phyloP scores from a whole-genome alignment of 306 rosid genomes.

The Luffa aegyptiaca region DNA sequence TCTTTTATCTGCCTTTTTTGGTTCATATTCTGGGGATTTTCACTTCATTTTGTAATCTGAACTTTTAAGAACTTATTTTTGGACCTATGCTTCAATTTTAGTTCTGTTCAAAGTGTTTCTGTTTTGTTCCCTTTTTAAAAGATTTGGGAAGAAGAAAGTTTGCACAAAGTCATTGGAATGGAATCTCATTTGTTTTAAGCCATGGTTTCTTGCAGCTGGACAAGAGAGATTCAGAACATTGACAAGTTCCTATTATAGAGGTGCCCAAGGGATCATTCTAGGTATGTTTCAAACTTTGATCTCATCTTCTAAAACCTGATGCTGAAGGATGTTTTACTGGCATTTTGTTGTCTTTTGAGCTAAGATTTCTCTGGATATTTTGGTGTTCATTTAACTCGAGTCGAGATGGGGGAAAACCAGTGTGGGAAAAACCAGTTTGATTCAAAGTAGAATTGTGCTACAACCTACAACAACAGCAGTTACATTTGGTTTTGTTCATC shows the following conservation, averaged over 20 bases:
- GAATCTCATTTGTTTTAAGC: not conserved
- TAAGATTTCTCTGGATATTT: not conserved
- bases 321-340: not conserved
- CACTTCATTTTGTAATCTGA: not conserved
- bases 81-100: not conserved
- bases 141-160: not conserved
- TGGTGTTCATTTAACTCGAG: not conserved
- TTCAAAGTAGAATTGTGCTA: not conserved
- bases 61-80: not conserved
- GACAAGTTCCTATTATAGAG: conserved; percentile 87
- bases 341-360: not conserved
- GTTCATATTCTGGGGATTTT: not conserved
- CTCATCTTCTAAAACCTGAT: not conserved
- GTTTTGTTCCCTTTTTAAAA: not conserved
- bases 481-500: not conserved
- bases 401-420: not conserved
- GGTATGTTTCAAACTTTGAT: conserved; percentile 38
- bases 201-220: conserved; percentile 64
- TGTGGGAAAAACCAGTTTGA: not conserved
- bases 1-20: not conserved
- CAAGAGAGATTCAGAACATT: conserved; percentile 95
- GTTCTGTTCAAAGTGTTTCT: not conserved
- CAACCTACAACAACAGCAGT: not conserved
- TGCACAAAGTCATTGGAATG: not conserved
- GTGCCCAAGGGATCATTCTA: conserved; percentile 91